Base-by-base conservation (phyloP, 2,329 filamentous ascomycete genomes). In the Malbranchea zuffiana region DNA sequence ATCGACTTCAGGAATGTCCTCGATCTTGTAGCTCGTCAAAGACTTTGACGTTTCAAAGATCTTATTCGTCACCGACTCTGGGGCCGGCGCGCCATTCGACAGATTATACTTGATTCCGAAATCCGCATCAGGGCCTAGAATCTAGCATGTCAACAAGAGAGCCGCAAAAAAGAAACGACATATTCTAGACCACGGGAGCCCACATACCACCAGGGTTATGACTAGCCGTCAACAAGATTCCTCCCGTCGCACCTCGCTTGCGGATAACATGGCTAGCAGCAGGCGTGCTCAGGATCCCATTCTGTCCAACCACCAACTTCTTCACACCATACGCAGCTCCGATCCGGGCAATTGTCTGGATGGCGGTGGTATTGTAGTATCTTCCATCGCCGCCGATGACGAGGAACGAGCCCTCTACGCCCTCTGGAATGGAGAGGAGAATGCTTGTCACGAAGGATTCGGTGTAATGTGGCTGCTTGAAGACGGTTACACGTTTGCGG, bases 61-160 rank as follows among this genome's bases (percentile, higher is more conserved):
- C 70, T 93, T 94, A 77, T 98, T 92, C 50, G 90, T 98, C 48
- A 98, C 84, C 37, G 82, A 80, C 65, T 98, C 90, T 41, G 90
- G 90, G 39, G 90, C 90, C 28, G 90, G 90, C 39, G 87, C 90
- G 52, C 90, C 90, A 57, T 98, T 96, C 61, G 85, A 72, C 42
- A 98, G 72, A 72, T 98, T 98, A 75, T 98, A 98, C 71, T 98
- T 98, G 78, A 98, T 98, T 52, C 90, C 90, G 54, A 98, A 98
- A 66, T 98, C 90, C 60, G 90, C 82, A 51, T 76, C 81, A 44
- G 90, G 90, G 35, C 87, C 85, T 93, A 50, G 7, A 31, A 32
- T 30, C 5, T 11, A n/a, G 7, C 5, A 15, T 8, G 5, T 17
- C 11, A 17, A 10, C 4, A 13, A 18, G 21, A 15, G 16, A 32